These are phyloP conservation scores for Epichloe sibirici DNA, from an alignment of 2,329 filamentous ascomycete species.

Conservation along the genomic window DNA sequence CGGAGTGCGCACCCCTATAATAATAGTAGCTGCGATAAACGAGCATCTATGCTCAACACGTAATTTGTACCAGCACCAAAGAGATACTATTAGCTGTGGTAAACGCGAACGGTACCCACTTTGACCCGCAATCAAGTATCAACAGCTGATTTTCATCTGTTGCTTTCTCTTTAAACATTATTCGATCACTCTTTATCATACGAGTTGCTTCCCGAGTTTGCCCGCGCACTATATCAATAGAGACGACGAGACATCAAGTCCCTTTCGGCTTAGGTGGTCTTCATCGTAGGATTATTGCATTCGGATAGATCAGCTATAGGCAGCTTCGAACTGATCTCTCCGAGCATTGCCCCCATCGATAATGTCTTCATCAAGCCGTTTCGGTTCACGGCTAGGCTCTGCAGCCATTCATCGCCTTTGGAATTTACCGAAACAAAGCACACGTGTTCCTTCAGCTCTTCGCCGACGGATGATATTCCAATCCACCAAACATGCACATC, in stretches of 20 bases:
- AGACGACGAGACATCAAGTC: background rate
- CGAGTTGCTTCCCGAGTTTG: background rate
- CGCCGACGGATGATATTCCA: background rate
- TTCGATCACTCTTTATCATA: background rate
- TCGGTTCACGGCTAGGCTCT: background rate
- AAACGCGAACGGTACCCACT: too few species aligned
- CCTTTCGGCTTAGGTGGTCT: background rate
- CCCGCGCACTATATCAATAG: background rate
- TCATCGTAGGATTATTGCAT: too few species aligned
- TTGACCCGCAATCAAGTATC: too few species aligned
- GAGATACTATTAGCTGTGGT: too few species aligned
- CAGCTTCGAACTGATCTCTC: too few species aligned
- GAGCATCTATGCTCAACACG: too few species aligned
- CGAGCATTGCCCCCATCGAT: background rate
- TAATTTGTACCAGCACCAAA: too few species aligned
- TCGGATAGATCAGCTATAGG: too few species aligned
- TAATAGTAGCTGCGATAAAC: too few species aligned
- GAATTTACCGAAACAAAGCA: background rate
- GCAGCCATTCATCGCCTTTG: background rate
- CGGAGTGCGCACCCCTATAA: too few species aligned
- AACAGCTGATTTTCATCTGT: too few species aligned
- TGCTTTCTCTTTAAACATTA: background rate
- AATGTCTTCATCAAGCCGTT: conserved; percentile 3
- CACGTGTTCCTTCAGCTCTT: background rate
- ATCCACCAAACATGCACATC: background rate